Evolutionary conservation across 129 eudicot species (phyloP), one percentile per base, ranked within the genome.

Genomic region (Solidago caesia): DNA sequence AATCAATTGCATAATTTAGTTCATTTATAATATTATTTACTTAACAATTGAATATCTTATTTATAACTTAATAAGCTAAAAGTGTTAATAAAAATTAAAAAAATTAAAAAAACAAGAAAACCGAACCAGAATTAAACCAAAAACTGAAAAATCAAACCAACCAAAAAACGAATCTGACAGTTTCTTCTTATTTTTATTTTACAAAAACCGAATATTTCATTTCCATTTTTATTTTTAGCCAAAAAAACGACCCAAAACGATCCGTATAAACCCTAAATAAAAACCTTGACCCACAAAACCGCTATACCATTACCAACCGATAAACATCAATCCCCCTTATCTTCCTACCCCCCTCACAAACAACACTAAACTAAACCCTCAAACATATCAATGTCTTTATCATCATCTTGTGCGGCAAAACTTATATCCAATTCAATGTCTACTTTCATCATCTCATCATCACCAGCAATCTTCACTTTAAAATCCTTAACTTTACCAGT

Each of bases 391-490:
- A 62, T 29, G 61, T 15, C 61, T 56, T 56, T 56, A n/a, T 56
- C 61, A 33, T 33, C 59, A 81, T 76, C 85, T 49, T 67, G 65
- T 67, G 74, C 79, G 59, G 52, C 79, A n/a, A 82, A 77, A 68
- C 80, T 82, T 49, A 75, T 81, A 15, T 42, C 66, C 33, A 81
- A 75, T 44, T 26, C 84, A 65, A 68, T 42, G 44, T 29, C 61
- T 48, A 80, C 45, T 13, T 70, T 73, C 76, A 59, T 81, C 42
- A 12, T 81, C 44, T 77, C 79, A 16, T 70, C 72, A 7, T 73
- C 79, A 3, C 83, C 87, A 3, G 68, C 85, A 47, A 84, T 70
- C 44, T 76, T 83, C 68, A 41, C 73, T 79, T 64, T 75, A 8
- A 82, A 82, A 62, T 9, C 74, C 52, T 56, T 39, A 4, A 70